Evolutionary conservation across 2,329 filamentous ascomycete genomes (phyloP).

Genomic region (Curvularia eragrostidis): DNA sequence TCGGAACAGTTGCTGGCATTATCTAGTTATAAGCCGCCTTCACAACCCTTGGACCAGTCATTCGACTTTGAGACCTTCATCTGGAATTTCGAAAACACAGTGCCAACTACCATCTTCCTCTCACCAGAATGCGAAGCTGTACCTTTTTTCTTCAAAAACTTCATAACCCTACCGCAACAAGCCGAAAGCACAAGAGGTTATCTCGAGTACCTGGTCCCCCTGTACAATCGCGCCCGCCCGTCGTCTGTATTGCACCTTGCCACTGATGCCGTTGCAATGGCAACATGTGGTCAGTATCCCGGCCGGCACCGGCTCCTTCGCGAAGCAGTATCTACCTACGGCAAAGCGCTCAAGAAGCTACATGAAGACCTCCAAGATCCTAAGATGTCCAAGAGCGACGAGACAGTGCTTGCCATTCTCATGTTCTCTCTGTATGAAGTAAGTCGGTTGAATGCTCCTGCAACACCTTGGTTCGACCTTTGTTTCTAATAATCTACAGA

Average conservation of each 20-base stretch:
- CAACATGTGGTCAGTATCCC: constrained; percentile 49
- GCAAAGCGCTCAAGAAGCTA: constrained; percentile 48
- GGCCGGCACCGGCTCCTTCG: constrained; percentile 41
- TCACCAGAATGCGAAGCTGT: constrained; percentile 48
- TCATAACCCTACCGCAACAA: constrained; percentile 48
- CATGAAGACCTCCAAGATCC: constrained; percentile 49
- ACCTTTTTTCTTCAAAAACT: constrained; percentile 53
- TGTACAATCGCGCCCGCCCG: constrained; percentile 45
- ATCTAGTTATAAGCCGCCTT: constrained; percentile 25
- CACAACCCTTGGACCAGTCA: constrained; percentile 18
- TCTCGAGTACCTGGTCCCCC: constrained; percentile 48
- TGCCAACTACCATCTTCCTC: constrained; percentile 38
- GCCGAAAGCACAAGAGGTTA: constrained; percentile 49
- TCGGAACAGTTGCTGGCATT: constrained; percentile 33
- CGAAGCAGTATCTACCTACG: constrained; percentile 47
- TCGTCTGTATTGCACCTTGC: constrained; percentile 51
- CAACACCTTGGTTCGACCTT: constrained; percentile 26
- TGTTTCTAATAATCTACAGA: constrained; percentile 37
- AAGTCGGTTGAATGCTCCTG: constrained; percentile 30
- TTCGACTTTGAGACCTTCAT: constrained; percentile 39
- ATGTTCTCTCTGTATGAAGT: constrained; percentile 54
- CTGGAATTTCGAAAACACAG: constrained; percentile 38
- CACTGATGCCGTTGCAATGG: constrained; percentile 49
- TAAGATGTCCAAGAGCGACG: constrained; percentile 44
- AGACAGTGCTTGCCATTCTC: constrained; percentile 49